Evolutionary conservation across 164 flowering plant genomes (phyloP), one percentile per base, ranked within the genome.

Genomic region (Dillenia turbinata): DNA sequence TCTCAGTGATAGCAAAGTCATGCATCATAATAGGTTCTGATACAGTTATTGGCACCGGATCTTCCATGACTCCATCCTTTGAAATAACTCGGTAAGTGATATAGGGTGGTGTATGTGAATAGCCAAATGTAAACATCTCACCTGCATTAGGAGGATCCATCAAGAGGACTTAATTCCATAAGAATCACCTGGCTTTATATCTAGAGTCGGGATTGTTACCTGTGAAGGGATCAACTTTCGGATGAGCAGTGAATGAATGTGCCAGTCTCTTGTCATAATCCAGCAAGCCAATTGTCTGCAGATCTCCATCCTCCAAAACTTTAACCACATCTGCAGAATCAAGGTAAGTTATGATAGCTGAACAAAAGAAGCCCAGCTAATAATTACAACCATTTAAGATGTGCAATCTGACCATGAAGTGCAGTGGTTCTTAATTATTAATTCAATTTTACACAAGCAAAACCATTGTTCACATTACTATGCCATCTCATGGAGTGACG

Each of bases 71-170:
- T 19, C 97, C 96, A 66, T 89, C 90, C 75, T 91, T 89, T 12
- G 97, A 81, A 63, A 94, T 83, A 33, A 94, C 96, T 77, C 99
- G 79, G 69, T 91, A 94, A 6, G 97, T 94, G 70, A 85, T 62
- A 68, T 91, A 94, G 15, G 99, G 99, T 47, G 92, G 84, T 13
- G 73, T 55, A 33, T 80, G 89, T 22, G 96, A 73, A 70, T 91
- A 94, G 54, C 99, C 99, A 79, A 91, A 94, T 51, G 96, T 89
- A 75, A 91, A 94, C 97, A 94, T 86, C 69, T 94, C 99, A 9
- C 95, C 99, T 94, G 87, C 83, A 84, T 24, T 17, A 43, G 77
- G 68, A 48, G 45, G 0, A 33, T 33, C 40, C 40, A 33, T 33
- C 40, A 69, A 12, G 11, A 53, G 40, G 40, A 19, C 24, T 16